These are phyloP conservation scores for Gossypium lobatum DNA, from an alignment of 441 rosid species.

Conservation along the genomic window DNA sequence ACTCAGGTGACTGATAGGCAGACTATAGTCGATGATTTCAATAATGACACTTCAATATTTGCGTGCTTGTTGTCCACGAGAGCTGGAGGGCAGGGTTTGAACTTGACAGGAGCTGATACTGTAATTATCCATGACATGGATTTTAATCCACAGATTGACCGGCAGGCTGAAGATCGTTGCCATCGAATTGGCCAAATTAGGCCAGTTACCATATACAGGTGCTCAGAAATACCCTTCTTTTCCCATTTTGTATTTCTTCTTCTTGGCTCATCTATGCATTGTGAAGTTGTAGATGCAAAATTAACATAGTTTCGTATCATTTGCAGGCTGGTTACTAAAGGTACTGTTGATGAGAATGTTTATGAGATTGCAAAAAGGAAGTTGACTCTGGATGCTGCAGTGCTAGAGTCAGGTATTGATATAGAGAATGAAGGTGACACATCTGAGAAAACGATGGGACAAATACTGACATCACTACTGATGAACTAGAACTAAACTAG, in stretches of 20 bases:
- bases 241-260: not conserved
- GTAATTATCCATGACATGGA: constrained; percentile 91
- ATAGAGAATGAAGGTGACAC: constrained; percentile 50
- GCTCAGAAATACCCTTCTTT: not conserved
- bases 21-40: constrained; percentile 80
- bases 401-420: constrained; percentile 69
- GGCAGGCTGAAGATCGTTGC: constrained; percentile 96
- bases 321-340: constrained; percentile 75
- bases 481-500: constrained; percentile 36
- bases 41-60: constrained; percentile 65
- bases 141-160: constrained; percentile 93
- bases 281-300: not conserved
- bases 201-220: constrained; percentile 91
- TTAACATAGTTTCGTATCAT: constrained; percentile 3
- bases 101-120: constrained; percentile 87
- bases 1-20: constrained; percentile 90
- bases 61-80: constrained; percentile 85
- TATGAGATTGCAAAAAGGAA: constrained; percentile 91
- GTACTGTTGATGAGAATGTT: constrained; percentile 86
- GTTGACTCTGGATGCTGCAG: constrained; percentile 81
- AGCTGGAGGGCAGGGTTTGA: constrained; percentile 98
- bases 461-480: constrained; percentile 76
- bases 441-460: constrained; percentile 84
- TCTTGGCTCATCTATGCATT: not conserved
- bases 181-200: constrained; percentile 94